A percentile compares a stretch with the other conserved stretches of the same genome.
phyloP scores from a whole-genome alignment of 1,284 basidiomycete species.

The Agaricales sp. region DNA sequence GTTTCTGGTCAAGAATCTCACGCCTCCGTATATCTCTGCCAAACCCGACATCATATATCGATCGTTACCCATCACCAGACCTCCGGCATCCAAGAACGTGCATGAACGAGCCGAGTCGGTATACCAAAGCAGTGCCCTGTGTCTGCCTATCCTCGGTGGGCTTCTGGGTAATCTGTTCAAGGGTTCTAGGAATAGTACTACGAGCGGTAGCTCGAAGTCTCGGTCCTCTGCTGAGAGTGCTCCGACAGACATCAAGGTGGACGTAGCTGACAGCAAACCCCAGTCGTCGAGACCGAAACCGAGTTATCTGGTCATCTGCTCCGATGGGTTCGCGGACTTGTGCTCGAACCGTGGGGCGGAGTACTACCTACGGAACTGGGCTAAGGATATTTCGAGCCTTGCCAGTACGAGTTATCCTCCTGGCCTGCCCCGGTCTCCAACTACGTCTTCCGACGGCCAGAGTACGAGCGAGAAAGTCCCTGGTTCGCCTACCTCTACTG shows the following conservation, averaged over 20 bases:
- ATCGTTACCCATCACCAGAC: slow-evolving; percentile 21
- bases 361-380: slow-evolving; percentile 39
- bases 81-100: slow-evolving; percentile 5
- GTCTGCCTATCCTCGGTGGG: neutral
- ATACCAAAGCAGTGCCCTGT: neutral
- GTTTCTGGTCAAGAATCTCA: slow-evolving; percentile 47
- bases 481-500: slow-evolving; percentile 8
- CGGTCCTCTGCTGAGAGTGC: neutral
- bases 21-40: slow-evolving; percentile 61
- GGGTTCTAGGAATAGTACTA: neutral
- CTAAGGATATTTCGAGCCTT: slow-evolving; percentile 22
- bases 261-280: neutral
- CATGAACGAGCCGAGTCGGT: neutral
- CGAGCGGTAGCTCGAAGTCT: neutral
- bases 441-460: neutral
- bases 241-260: neutral
- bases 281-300: slow-evolving; percentile 21
- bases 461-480: slow-evolving; percentile 2
- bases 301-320: slow-evolving; percentile 48
- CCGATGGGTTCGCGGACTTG: slow-evolving; percentile 58
- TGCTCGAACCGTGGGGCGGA: slow-evolving; percentile 35
- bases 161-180: neutral
- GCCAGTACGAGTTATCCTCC: neutral
- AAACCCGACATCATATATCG: slow-evolving; percentile 52
- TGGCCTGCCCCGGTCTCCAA: neutral